Base-by-base conservation (phyloP, 495 filamentous ascomycete species). In the Neurospora tetrasperma region DNA sequence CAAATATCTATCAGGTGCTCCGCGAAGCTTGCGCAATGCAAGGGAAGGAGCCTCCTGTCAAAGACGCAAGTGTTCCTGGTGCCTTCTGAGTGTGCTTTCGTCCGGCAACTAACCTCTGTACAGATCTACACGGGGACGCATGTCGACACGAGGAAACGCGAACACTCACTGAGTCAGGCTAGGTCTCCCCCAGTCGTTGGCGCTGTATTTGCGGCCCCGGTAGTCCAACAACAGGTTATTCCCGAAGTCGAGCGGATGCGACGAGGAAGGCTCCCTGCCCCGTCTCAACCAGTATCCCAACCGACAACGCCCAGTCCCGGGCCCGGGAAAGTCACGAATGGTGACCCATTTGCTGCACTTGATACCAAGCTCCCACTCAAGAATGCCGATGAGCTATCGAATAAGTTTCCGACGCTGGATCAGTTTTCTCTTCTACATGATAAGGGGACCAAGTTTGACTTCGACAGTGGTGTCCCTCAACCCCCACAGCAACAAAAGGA, bases 221-320 rank as follows among this genome's bases (percentile, higher is more conserved):
- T 88, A 69, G 86, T 89, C 16, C 88, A 91, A 74, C 87, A 91
- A 75, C 88, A 90, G 73, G 82, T 86, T 9, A 89, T 98, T 73
- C 96, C 96, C 7, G 94, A 98, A 73, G 93, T 99, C 74, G 91
- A 91, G 72, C 96, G 96, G 8, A 98, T 98, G 96, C 87, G 96
- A 62, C 88, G 96, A 79, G 96, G 96, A 9, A 88, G 96, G 71
- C 92, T 94, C 9, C 86, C 89, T 6, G 90, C 88, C 42, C 78
- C 80, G 16, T 78, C 78, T 42, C 84, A 82, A 38, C 76, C 82
- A 23, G 77, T 74, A 10, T 78, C 78, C 1, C 82, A 81, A 69
- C 76, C 75, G 43, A 78, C 84, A n/a, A 90, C 89, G 75, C 89
- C 91, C 18, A 93, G 88, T 73, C 88, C 91, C 23, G 94, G 94